Base-by-base conservation (phyloP, 2,329 filamentous ascomycete genomes). In the Podosphaera fusca region DNA sequence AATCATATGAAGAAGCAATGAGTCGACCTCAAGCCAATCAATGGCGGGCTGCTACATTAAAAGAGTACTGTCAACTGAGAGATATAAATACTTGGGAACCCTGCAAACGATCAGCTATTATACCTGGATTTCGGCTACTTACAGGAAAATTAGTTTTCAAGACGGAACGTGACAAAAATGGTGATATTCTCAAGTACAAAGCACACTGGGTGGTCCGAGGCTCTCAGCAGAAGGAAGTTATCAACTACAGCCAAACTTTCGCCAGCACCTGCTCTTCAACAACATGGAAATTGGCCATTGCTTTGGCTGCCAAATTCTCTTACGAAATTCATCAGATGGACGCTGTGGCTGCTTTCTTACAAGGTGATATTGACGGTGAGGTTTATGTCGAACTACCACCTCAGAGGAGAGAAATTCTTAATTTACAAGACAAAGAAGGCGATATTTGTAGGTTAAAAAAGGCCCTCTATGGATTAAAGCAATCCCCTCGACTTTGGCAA, bases 391-490 rank as follows among this genome's bases (percentile, higher is more conserved):
- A 56, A 10, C 34, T 56, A 10, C 42, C 55, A 7, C 55, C 42
- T n/a, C 38, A 33, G n/a, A 42, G 53, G 53, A 55, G 40, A n/a
- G n/a, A 55, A 46, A 45, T 34, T 9, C 21, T 55, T 1, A 33
- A 34, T 4, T 7, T 46, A 14, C 12, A 53, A 8, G 33, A n/a
- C 8, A 21, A 55, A 1, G 47, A 6, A 12, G 53, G 29, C 14
- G 36, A 55, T 45, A 29, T 49, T 2, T 56, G 55, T 29, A 56
- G 36, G 14, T 12, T 56, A 0, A 35, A 2, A 3, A 56, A 56
- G 29, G 42, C 55, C 10, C 55, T 56, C 2, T 56, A 56, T 31
- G 55, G 42, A 2, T 30, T 56, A 31, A 56, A 50, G n/a, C 55
- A 56, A 14, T 50, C 55, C 2, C 42, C 42, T 5, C 14, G 54